These are phyloP conservation scores for Alternaria gansuensis DNA, from an alignment of 2,329 filamentous ascomycete species.

Conservation along the genomic window DNA sequence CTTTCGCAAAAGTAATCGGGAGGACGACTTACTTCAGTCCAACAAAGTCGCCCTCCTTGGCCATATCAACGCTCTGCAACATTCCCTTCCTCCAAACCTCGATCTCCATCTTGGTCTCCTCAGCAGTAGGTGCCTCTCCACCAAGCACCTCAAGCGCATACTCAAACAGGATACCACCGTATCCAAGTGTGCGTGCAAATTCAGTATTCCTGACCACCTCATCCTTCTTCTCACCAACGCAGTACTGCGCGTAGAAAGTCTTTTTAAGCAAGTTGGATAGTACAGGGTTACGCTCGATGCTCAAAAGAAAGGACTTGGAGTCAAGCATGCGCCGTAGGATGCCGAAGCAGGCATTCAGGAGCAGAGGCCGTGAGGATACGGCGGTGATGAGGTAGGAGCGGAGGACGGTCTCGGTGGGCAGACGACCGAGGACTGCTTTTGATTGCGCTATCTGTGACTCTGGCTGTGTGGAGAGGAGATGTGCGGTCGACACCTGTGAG, in stretches of 20 bases:
- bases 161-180: slow-evolving; percentile 82
- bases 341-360: slow-evolving; percentile 74
- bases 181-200: slow-evolving; percentile 76
- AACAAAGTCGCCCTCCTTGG: slow-evolving; percentile 62
- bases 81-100: slow-evolving; percentile 77
- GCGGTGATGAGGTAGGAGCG: slow-evolving; percentile 74
- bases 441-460: slow-evolving; percentile 24
- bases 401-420: slow-evolving; percentile 72
- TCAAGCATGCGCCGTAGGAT: slow-evolving; percentile 75
- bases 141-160: slow-evolving; percentile 85
- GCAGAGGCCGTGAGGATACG: slow-evolving; percentile 73
- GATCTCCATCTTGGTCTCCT: slow-evolving; percentile 69
- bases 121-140: slow-evolving; percentile 62
- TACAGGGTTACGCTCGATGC: slow-evolving; percentile 77
- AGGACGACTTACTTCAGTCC: slow-evolving; percentile 59
- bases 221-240: slow-evolving; percentile 75
- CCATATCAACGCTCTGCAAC: slow-evolving; percentile 72
- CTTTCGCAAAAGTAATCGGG: not conserved
- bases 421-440: slow-evolving; percentile 65
- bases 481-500: slow-evolving; percentile 26
- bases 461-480: slow-evolving; percentile 31
- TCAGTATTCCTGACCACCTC: slow-evolving; percentile 74
- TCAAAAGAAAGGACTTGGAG: slow-evolving; percentile 71
- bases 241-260: slow-evolving; percentile 92
- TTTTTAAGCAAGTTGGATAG: slow-evolving; percentile 76